Conservation (phyloP, 768 basidiomycete genomes). For the Lyophyllum atratum region DNA sequence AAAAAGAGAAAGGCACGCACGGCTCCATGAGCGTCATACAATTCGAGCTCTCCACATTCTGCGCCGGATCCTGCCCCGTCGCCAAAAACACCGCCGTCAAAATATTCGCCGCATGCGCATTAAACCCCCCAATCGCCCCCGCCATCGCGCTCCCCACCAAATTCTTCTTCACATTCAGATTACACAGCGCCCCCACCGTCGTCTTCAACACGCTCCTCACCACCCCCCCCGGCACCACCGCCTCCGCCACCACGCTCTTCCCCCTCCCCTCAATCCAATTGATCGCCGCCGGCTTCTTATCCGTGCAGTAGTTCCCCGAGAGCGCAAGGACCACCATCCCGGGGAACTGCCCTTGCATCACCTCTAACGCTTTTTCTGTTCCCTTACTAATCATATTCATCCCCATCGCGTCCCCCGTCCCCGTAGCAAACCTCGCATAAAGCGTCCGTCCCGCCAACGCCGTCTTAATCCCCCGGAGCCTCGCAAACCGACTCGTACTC, state of each 20-base stretch:
- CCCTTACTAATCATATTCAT: slow-evolving; percentile 99
- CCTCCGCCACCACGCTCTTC: slow-evolving; percentile 97
- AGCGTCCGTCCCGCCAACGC: slow-evolving; percentile 92
- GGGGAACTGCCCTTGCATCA: slow-evolving; percentile 77
- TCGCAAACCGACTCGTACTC: slow-evolving; percentile 91
- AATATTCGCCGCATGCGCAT: slow-evolving; percentile 98
- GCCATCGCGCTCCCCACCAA: slow-evolving; percentile 98
- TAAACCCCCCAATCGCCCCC: slow-evolving; percentile 96
- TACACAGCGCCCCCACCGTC: slow-evolving; percentile 85
- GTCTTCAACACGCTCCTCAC: slow-evolving; percentile 95
- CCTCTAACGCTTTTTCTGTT: slow-evolving; percentile 90
- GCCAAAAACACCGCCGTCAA: slow-evolving; percentile 94
- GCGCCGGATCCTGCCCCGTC: slow-evolving; percentile 97
- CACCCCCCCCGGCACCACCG: slow-evolving; percentile 84
- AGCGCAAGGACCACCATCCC: slow-evolving; percentile 90
- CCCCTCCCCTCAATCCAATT: slow-evolving; percentile 99
- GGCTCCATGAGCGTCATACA: slow-evolving; percentile 99
- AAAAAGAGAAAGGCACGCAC: slow-evolving; percentile 51
- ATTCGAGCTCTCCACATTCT: slow-evolving; percentile 98
- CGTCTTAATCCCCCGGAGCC: slow-evolving; percentile 81
- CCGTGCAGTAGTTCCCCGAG: slow-evolving; percentile 98
- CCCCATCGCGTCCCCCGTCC: slow-evolving; percentile 98
- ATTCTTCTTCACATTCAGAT: slow-evolving; percentile 97
- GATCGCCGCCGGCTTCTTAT: slow-evolving; percentile 99
- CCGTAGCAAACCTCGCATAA: slow-evolving; percentile 91